These are phyloP conservation scores for Lentinula sp. DNA, from an alignment of 768 basidiomycete genomes.

Conservation along the genomic window DNA sequence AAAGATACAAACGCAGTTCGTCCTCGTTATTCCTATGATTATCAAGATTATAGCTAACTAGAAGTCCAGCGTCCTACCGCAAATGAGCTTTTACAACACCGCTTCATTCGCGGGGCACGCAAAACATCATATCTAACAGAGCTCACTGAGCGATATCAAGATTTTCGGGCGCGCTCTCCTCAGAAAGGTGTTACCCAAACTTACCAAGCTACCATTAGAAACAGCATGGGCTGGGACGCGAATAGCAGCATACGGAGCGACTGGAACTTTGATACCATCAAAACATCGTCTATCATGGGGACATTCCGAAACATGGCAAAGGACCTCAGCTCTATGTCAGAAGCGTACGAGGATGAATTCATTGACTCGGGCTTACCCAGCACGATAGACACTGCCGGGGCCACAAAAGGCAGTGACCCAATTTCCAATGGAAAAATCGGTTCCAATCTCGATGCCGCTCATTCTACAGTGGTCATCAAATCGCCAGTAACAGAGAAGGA, in stretches of 20 bases:
- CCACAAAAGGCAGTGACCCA: conserved; percentile 61
- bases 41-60: neutral
- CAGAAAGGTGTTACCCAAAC: conserved; percentile 42
- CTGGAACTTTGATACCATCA: conserved; percentile 94
- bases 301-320: conserved; percentile 69
- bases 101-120: conserved; percentile 81
- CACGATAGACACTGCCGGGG: conserved; percentile 57
- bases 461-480: conserved; percentile 72
- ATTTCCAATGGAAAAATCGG: conserved; percentile 33
- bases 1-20: conserved; percentile 82
- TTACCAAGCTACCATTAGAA: conserved; percentile 52
- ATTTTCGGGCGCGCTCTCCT: conserved; percentile 60
- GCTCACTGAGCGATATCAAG: conserved; percentile 83
- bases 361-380: conserved; percentile 40
- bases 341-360: conserved; percentile 50
- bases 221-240: conserved; percentile 60
- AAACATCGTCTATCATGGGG: conserved; percentile 66
- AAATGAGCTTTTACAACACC: conserved; percentile 88
- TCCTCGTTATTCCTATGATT: neutral
- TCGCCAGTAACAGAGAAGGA: conserved; percentile 35
- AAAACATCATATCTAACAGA: conserved; percentile 82
- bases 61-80: conserved; percentile 74
- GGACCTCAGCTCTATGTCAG: conserved; percentile 47
- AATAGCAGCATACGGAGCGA: conserved; percentile 80
- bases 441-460: conserved; percentile 47